Evolutionary conservation across 129 eudicot genomes (phyloP).

Genomic region (Pittosporum tobira): DNA sequence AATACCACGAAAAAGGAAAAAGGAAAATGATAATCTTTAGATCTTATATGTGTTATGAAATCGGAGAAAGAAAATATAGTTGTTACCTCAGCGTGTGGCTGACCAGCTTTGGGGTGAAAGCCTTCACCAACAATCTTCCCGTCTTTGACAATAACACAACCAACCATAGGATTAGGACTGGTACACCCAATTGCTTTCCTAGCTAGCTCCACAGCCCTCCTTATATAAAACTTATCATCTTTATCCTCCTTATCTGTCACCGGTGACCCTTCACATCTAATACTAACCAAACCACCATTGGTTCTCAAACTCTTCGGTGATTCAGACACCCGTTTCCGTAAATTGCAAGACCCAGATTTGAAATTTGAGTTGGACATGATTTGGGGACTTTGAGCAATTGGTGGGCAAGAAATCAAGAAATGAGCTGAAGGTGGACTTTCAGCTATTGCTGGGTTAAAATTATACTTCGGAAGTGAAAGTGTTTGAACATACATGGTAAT

Average conservation of each 20-base stretch:
- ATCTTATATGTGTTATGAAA: background rate
- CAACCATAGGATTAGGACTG: conserved; percentile 99
- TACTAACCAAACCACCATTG: conserved; percentile 25
- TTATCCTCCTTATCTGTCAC: conserved; percentile 24
- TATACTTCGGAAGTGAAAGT: conserved; percentile 23
- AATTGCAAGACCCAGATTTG: conserved; percentile 39
- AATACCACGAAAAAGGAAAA: background rate
- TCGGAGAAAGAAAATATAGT: background rate
- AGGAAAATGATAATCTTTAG: too few species aligned
- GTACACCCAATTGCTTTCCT: conserved; percentile 67
- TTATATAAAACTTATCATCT: conserved; percentile 75
- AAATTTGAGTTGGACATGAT: conserved; percentile 19
- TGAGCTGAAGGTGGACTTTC: conserved; percentile 20
- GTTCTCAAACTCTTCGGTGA: conserved; percentile 27
- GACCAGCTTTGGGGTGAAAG: conserved; percentile 96
- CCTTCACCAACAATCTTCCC: conserved; percentile 93
- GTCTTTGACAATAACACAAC: conserved; percentile 93
- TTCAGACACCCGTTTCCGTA: conserved; percentile 44
- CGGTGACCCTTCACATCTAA: conserved; percentile 37
- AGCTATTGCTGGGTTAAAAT: conserved; percentile 15
- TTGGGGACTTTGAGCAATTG: conserved; percentile 16
- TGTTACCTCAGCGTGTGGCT: conserved; percentile 98
- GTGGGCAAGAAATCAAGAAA: conserved; percentile 21
- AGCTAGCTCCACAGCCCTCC: conserved; percentile 80
- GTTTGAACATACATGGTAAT: conserved; percentile 44